Evolutionary conservation across 352 stramenopile species (phyloP).

Genomic region (Saprolegnia diclina): DNA sequence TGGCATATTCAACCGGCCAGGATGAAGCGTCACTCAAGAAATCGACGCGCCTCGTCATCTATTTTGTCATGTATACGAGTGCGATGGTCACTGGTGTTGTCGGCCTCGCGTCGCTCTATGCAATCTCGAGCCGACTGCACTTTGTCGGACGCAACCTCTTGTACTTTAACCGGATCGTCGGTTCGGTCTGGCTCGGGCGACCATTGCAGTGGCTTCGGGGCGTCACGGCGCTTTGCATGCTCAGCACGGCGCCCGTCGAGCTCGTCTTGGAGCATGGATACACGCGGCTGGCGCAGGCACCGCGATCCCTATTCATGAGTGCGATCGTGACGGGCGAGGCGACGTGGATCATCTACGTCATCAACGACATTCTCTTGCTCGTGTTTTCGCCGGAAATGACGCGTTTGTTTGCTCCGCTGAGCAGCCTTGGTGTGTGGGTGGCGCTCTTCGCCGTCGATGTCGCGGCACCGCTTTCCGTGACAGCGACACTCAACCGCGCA

Average conservation of each 20-base stretch:
- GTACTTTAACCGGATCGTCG: constrained; percentile 3
- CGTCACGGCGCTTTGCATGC: neutral
- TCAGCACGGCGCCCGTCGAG: neutral
- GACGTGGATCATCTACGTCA: constrained; percentile 12
- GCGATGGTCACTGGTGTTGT: neutral
- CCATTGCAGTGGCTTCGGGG: neutral
- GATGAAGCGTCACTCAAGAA: neutral
- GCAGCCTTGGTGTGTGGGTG: neutral
- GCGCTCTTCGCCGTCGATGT: neutral
- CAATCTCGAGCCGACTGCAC: neutral
- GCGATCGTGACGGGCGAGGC: neutral
- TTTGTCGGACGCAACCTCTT: neutral
- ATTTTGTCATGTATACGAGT: neutral
- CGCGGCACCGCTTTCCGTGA: neutral
- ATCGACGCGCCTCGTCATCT: neutral
- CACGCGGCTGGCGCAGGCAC: neutral
- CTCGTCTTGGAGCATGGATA: neutral
- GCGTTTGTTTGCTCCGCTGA: neutral
- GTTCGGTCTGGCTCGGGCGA: constrained; percentile 2
- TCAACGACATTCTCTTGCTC: constrained; percentile 18
- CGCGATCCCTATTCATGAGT: neutral
- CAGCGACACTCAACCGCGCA: neutral
- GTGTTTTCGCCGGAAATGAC: neutral
- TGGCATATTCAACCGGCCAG: neutral
- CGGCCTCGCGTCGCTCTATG: neutral